Evolutionary conservation across 148 eudicot species (phyloP).

Genomic region (Rhododendron williamsianum): DNA sequence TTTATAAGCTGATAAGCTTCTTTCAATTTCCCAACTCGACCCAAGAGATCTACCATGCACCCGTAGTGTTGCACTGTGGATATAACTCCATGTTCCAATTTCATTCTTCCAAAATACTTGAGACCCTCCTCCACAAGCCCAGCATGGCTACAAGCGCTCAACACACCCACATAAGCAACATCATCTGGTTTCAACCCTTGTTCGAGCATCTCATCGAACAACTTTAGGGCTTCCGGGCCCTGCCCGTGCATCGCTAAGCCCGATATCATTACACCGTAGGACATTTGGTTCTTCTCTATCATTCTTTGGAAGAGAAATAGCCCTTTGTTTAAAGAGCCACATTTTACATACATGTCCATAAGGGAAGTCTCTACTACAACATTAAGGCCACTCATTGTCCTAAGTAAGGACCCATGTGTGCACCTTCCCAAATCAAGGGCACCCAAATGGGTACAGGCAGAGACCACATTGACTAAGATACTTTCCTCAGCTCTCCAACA

Average conservation of each 20-base stretch:
- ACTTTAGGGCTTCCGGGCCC: constrained; percentile 29
- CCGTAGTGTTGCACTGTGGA: constrained; percentile 49
- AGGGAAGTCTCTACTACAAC: constrained; percentile 45
- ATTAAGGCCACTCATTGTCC: constrained; percentile 42
- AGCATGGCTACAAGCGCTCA: constrained; percentile 47
- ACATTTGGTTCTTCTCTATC: constrained; percentile 34
- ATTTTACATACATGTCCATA: constrained; percentile 52
- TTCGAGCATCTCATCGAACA: constrained; percentile 42
- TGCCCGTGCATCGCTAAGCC: constrained; percentile 44
- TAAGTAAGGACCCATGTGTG: constrained; percentile 45
- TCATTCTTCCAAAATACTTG: constrained; percentile 29
- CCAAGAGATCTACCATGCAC: constrained; percentile 46
- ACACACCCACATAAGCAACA: constrained; percentile 36
- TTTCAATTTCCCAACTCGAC: constrained; percentile 36
- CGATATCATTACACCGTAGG: constrained; percentile 45
- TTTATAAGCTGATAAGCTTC: constrained; percentile 39
- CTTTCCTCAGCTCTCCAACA: constrained; percentile 44
- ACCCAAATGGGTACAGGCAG: constrained; percentile 49
- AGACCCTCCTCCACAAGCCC: constrained; percentile 44
- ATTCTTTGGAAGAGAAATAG: constrained; percentile 29
- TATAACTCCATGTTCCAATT: constrained; percentile 25
- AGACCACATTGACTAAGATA: constrained; percentile 39
- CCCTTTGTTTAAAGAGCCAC: constrained; percentile 42
- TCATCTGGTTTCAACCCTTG: constrained; percentile 40
- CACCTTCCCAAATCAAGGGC: constrained; percentile 41